Evolutionary conservation across 345 rosid genomes (phyloP), one percentile per base, ranked within the genome.

Genomic region (Citropsis articulata): DNA sequence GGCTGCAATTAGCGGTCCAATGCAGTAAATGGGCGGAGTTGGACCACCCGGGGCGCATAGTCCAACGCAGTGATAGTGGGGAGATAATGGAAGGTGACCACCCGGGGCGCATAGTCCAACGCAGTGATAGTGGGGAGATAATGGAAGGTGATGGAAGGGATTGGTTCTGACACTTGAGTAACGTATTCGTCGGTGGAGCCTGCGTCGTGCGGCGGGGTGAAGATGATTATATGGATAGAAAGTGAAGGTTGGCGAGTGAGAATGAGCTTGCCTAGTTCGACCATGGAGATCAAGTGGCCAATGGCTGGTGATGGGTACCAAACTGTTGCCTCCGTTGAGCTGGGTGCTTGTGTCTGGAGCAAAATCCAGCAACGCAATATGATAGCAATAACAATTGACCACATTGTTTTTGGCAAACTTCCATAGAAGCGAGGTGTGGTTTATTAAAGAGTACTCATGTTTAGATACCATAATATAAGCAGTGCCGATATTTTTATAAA

Each of bases 241-340:
- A 90, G 86, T 18, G 98, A 87, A 40, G 94, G 86, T 60, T 71
- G 66, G 48, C 67, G 83, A 75, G 83, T 45, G 77, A 87, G 83
- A 19, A 90, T 68, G 72, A 84, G 81, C 70, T 90, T 91, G 65
- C 89, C 93, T 3, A 91, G 82, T 82, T 93, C 97, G 61, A 91
- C 89, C 94, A 88, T 87, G 62, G 96, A 87, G 8, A 86, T 79
- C 59, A 93, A 80, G 85, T 88, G 98, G 40, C 98, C 91, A 56
- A 89, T 90, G 30, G 87, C 88, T 28, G 97, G 94, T 5, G 90
- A 60, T 12, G 94, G 97, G 73, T 89, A 92, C 24, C 91, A 70
- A 66, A 91, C 91, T 36, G 91, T 62, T 4, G 90, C 85, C 21
- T 84, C 83, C 10, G 12, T 21, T 24, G 33, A n/a, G 27, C 31